A percentile compares a stretch with the other conserved stretches of the same genome.
phyloP scores from a whole-genome alignment of 1,284 basidiomycete species.

The Boletus mariae region DNA sequence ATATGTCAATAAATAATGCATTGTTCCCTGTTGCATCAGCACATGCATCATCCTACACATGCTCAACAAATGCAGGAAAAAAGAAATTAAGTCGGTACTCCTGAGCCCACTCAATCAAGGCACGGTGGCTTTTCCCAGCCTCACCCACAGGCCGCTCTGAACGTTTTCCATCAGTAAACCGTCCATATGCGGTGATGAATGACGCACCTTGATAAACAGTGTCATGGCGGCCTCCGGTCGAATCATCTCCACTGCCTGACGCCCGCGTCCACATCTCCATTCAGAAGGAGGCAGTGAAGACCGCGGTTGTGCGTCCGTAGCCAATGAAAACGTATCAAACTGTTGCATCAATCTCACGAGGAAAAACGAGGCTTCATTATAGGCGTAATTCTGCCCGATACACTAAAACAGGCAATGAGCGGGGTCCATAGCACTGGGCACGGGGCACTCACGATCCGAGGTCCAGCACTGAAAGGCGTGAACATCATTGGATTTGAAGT shows the following conservation, averaged over 20 bases:
- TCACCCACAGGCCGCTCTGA: conserved; percentile 55
- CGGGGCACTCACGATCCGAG: conserved; percentile 42
- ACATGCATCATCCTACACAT: background rate
- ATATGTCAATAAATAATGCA: conserved; percentile 17
- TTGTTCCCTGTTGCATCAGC: background rate
- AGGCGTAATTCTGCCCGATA: conserved; percentile 70
- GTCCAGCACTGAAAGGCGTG: conserved; percentile 67
- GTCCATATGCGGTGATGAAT: conserved; percentile 6
- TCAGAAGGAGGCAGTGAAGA: conserved; percentile 55
- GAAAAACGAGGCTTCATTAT: conserved; percentile 69
- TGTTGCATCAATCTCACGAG: conserved; percentile 62
- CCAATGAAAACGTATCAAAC: conserved; percentile 57
- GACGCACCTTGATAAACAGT: conserved; percentile 54
- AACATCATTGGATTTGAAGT: conserved; percentile 63
- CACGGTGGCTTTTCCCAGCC: conserved; percentile 33
- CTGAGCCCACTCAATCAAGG: conserved; percentile 7
- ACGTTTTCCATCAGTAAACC: conserved; percentile 5
- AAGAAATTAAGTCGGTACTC: background rate
- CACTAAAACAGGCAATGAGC: conserved; percentile 42
- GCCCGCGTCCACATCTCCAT: conserved; percentile 52
- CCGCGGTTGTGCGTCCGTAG: conserved; percentile 56
- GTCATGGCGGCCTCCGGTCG: conserved; percentile 61
- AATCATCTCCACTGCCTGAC: conserved; percentile 53
- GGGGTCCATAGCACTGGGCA: conserved; percentile 2
- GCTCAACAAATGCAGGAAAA: background rate